phyloP scores from a whole-genome alignment of 805 yeast species.

The Teunomyces gatunensis region DNA sequence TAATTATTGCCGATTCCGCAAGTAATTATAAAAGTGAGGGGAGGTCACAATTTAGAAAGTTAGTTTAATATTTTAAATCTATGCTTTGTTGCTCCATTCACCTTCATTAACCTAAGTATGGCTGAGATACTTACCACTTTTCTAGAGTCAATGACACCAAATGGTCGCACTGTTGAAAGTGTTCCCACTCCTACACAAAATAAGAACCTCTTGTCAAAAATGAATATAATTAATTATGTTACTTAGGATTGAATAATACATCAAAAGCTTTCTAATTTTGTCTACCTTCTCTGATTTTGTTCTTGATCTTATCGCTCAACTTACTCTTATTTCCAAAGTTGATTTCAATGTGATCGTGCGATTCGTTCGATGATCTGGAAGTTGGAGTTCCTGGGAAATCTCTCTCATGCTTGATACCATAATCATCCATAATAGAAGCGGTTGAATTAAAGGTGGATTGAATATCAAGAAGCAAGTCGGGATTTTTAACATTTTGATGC shows the following conservation, averaged over 20 bases:
- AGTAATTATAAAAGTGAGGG: no score
- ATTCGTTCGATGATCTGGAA: constrained; percentile 16
- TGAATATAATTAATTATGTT: neutral
- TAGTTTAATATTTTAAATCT: no score
- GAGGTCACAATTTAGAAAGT: no score
- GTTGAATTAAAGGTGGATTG: constrained; percentile 29
- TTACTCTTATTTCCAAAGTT: constrained; percentile 24
- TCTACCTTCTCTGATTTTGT: constrained; percentile 35
- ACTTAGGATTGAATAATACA: neutral
- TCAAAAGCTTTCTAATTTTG: constrained; percentile 8
- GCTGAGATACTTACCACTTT: no score
- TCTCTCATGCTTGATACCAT: constrained; percentile 11
- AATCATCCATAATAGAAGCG: constrained; percentile 34
- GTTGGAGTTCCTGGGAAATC: constrained; percentile 3
- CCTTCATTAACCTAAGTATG: no score
- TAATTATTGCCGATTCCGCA: no score
- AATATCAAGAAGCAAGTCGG: constrained; percentile 18
- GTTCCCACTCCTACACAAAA: no score
- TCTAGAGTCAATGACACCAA: no score
- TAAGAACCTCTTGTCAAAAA: no score
- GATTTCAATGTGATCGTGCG: constrained; percentile 29
- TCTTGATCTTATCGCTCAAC: constrained; percentile 34
- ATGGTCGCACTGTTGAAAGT: no score
- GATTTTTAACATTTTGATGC: constrained; percentile 29
- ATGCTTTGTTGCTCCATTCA: no score